phyloP scores from a whole-genome alignment of 441 rosid genomes.

The Lepidium campestre region DNA sequence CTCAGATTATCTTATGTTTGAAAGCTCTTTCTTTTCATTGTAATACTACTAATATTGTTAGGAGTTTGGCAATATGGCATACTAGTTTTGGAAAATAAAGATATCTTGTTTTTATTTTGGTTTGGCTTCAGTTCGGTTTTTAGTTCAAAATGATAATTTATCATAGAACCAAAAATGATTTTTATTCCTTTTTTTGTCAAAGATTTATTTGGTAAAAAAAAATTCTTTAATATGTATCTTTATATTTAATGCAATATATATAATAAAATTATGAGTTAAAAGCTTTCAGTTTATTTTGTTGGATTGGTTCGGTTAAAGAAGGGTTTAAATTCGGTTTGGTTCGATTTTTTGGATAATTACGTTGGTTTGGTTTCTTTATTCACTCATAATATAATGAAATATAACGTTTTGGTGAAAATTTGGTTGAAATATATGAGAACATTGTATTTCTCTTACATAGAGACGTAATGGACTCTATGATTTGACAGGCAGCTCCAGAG shows the following conservation, averaged over 20 bases:
- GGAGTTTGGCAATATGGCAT: no score
- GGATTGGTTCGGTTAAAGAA: neutral
- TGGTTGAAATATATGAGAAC: slow-evolving; percentile 3
- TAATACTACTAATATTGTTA: no score
- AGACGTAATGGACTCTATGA: neutral
- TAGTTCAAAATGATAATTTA: neutral
- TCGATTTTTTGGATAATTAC: no score
- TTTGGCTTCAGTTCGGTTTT: neutral
- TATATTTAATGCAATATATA: neutral
- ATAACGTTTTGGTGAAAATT: neutral
- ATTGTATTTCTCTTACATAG: slow-evolving; percentile 14
- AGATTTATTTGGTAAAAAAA: no score
- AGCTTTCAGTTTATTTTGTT: no score
- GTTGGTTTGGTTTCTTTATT: neutral
- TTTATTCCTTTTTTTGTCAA: no score
- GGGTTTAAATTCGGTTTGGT: neutral
- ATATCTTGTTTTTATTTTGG: neutral
- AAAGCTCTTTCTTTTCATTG: no score
- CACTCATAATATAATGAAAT: neutral
- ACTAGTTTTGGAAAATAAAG: neutral
- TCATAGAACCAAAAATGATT: neutral
- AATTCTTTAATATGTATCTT: no score
- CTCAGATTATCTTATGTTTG: neutral
- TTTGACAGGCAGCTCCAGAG: slow-evolving; percentile 66
- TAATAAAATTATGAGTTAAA: neutral